phyloP scores from a whole-genome alignment of 2,329 filamentous ascomycete genomes.

The Stenocarpella maydis region DNA sequence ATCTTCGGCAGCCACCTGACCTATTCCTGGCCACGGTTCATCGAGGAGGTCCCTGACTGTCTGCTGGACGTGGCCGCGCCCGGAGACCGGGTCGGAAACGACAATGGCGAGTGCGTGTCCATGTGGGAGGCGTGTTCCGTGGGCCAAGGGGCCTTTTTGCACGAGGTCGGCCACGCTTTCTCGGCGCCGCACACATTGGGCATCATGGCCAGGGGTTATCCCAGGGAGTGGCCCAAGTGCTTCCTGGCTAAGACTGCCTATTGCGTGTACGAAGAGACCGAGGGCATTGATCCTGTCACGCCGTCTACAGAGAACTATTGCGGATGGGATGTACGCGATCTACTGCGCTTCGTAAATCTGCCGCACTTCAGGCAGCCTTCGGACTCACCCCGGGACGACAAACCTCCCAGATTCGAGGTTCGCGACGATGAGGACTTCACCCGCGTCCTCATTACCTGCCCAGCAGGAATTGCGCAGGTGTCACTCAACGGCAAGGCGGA shows the following conservation, averaged over 20 bases:
- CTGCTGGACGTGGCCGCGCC: constrained; percentile 38
- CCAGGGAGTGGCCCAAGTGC: constrained; percentile 51
- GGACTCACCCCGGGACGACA: constrained; percentile 54
- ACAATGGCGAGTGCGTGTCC: constrained; percentile 51
- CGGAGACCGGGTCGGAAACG: constrained; percentile 50
- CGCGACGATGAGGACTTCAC: constrained; percentile 24
- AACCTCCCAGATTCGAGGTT: background rate
- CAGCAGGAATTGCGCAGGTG: constrained; percentile 37
- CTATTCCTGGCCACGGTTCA: background rate
- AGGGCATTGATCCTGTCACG: constrained; percentile 36
- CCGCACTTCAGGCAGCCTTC: constrained; percentile 73
- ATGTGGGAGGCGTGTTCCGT: constrained; percentile 56
- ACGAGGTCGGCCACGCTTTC: constrained; percentile 75
- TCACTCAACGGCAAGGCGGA: constrained; percentile 33
- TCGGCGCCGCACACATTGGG: constrained; percentile 74
- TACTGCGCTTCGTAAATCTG: constrained; percentile 72
- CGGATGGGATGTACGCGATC: constrained; percentile 73
- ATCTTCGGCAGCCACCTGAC: constrained; percentile 11
- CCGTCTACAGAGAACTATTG: constrained; percentile 65
- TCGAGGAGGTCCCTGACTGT: constrained; percentile 11
- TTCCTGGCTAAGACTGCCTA: constrained; percentile 47
- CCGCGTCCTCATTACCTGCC: constrained; percentile 38
- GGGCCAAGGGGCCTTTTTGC: constrained; percentile 75
- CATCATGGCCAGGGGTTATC: constrained; percentile 64
- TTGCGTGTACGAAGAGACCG: background rate